phyloP scores from a whole-genome alignment of 2,329 filamentous ascomycete species.

The Endocalyx cinctus region DNA sequence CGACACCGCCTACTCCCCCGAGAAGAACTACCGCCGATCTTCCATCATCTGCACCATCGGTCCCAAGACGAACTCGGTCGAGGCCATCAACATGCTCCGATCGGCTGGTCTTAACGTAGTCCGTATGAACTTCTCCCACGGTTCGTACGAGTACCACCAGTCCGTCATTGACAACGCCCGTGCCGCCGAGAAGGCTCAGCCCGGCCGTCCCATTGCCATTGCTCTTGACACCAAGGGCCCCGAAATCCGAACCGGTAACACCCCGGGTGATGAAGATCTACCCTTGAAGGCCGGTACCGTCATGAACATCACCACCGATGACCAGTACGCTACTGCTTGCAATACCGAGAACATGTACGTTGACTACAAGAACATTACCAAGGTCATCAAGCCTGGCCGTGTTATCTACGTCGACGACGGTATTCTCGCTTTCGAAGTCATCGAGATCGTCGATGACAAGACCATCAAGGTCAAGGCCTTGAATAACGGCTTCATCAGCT shows the following conservation, averaged over 20 bases:
- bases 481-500: constrained; percentile 99
- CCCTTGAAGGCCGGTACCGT: constrained; percentile 78
- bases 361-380: constrained; percentile 99
- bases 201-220: constrained; percentile 88
- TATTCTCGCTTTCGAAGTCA: constrained; percentile 92
- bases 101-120: constrained; percentile 92
- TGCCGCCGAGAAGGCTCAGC: constrained; percentile 71
- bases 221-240: constrained; percentile 73
- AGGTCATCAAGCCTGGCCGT: constrained; percentile 87
- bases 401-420: constrained; percentile 98
- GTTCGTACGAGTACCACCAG: constrained; percentile 95
- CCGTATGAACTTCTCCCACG: constrained; percentile 99
- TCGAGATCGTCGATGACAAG: constrained; percentile 82
- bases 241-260: constrained; percentile 60
- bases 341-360: constrained; percentile 95
- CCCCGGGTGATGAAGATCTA: constrained; percentile 82
- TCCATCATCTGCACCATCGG: constrained; percentile 99
- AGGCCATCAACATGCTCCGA: constrained; percentile 94
- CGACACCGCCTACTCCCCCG: constrained; percentile 82
- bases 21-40: constrained; percentile 88
- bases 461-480: constrained; percentile 81
- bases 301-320: constrained; percentile 96
- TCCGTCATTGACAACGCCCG: constrained; percentile 96
- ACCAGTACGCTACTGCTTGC: constrained; percentile 78
- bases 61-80: constrained; percentile 96